Base-by-base conservation (phyloP, 805 yeast genomes). In the Schizosaccharomyces lindneri region DNA sequence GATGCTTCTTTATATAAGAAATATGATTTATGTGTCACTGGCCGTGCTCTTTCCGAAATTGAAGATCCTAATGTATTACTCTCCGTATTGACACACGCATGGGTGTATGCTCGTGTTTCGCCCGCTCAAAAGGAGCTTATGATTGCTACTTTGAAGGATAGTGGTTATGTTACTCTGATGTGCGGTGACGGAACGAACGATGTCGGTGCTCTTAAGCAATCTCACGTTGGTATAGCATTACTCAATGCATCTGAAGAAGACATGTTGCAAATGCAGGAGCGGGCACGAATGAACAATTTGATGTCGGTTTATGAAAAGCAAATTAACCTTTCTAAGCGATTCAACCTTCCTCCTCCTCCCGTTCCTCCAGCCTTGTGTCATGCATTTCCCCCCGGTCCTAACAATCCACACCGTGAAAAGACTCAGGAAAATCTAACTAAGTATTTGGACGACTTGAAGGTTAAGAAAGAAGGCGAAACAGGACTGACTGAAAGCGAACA, bases 171-270 rank as follows among this genome's bases (percentile, higher is more conserved):
- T 69, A 93, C 97, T 29, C 78, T 93, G 68, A 93, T 93, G 98
- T 93, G 98, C 74, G 98, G 98, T 77, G 98, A 93, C 74, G 98
- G 98, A 74, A 93, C 98, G n/a, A 93, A 93, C 70, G 98, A 93
- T 76, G 98, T 93, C 61, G 98, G 98, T 73, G 98, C 98, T 62
- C 80, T 93, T 74, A 93, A 93, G 73, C 97, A 93, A 75, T 97
- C 98, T 1, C 95, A 93, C 70, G 84, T 93, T 69, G 98, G 98
- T 76, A 86, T 93, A 70, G 98, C 98, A n/a, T 76, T 93, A 67
- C 78, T 93, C 71, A 93, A 93, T 69, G 98, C 97, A 74, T 89
- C 98, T 62, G 95, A 86, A 70, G 96, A 87, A 62, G 85, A 95
- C 59, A 77, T 93, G 81, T 85, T 85, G 73, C 87, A 88, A 73